Base-by-base conservation (phyloP, 192 early-diverging fungal genomes). In the Backusella circina region DNA sequence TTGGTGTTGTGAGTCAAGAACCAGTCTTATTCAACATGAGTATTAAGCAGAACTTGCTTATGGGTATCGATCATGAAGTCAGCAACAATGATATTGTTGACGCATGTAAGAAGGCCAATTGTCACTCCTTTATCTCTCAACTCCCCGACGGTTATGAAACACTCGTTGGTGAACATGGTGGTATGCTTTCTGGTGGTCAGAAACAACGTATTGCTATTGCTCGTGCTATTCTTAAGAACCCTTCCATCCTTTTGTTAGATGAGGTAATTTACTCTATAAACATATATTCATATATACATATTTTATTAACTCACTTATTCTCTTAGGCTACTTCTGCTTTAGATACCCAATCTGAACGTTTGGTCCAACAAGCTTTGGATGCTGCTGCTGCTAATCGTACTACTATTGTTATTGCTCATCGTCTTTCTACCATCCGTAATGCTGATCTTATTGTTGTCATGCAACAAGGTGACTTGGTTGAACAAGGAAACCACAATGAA, bases 171-270 rank as follows among this genome's bases (percentile, higher is more conserved):
- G 94, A 95, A 76, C 79, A 86, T 38, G 91, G 90, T 23, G 86
- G 92, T 64, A 78, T 85, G 67, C 77, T 97, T 21, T 93, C 91
- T 50, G 95, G 95, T 41, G 95, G 95, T n/a, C 95, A 97, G 79
- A 97, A 97, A 81, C 95, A 97, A 88, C 91, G 97, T 72, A 95
- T 97, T 77, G 95, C 95, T 67, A 97, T 99, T 86, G 95, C 96
- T 31, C 88, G 96, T 26, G 95, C 95, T 9, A 85, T 98, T 64
- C 87, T 96, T 44, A 94, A 93, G 77, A 90, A 96, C 80, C 95
- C 96, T 6, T 80, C 78, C 30, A 94, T 98, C 15, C 84, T 98
- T 69, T 79, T 95, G 10, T 82, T 95, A 7, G 95, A 97, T 79
- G 95, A 96, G 68, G 94, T 35, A 83, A 74, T 5, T 10, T 47